Conservation (phyloP, 768 basidiomycete genomes). For the Trametopsis cervina region DNA sequence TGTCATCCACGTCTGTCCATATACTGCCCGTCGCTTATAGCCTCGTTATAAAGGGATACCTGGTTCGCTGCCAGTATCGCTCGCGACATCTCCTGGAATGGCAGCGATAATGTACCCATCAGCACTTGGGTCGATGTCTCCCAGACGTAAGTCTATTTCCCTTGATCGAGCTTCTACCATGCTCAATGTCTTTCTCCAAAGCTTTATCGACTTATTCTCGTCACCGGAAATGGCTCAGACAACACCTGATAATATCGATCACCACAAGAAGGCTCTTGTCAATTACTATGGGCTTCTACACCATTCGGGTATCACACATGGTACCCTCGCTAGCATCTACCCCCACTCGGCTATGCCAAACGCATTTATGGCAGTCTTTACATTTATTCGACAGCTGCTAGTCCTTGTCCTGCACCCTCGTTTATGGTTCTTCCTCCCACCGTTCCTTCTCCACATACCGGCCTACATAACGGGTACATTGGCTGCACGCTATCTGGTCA, state of each 20-base stretch:
- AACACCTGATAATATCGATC: too few species aligned
- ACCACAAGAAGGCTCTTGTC: constrained; percentile 54
- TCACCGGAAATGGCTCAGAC: too few species aligned
- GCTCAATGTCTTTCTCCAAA: constrained; percentile 22
- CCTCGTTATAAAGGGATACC: constrained; percentile 57
- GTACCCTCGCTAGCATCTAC: constrained; percentile 67
- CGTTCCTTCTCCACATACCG: constrained; percentile 75
- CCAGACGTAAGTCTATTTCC: constrained; percentile 58
- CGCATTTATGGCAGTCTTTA: constrained; percentile 59
- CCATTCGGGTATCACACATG: constrained; percentile 73
- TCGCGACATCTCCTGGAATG: constrained; percentile 79
- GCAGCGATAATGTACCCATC: constrained; percentile 59
- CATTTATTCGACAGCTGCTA: constrained; percentile 68
- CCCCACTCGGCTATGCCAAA: constrained; percentile 60
- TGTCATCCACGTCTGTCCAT: constrained; percentile 10
- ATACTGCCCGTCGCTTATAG: neutral
- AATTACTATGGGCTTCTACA: constrained; percentile 83
- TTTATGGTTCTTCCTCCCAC: constrained; percentile 83
- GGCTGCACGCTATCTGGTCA: constrained; percentile 53
- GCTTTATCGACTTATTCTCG: constrained; percentile 82
- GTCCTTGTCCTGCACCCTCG: constrained; percentile 60
- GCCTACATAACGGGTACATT: constrained; percentile 73
- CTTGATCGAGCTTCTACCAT: constrained; percentile 22
- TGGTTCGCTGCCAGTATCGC: constrained; percentile 85
- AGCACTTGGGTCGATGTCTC: constrained; percentile 74